These are phyloP conservation scores for Spiromastix sp. DNA, from an alignment of 2,329 filamentous ascomycete genomes.

Conservation along the genomic window DNA sequence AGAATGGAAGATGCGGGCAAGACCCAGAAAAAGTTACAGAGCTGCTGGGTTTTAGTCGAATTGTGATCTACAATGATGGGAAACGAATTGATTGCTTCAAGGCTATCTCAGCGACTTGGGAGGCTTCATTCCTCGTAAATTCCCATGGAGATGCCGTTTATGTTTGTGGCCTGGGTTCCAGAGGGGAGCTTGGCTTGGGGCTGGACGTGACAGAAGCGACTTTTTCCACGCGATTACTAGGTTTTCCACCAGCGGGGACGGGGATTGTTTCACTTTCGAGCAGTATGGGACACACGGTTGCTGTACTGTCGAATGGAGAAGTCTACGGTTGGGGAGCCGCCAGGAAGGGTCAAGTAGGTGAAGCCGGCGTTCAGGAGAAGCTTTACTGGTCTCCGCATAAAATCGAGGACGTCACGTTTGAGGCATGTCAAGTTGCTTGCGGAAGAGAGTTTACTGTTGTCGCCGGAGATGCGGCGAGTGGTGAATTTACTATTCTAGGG, in stretches of 20 bases:
- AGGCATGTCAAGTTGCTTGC: slow-evolving; percentile 58
- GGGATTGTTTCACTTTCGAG: slow-evolving; percentile 57
- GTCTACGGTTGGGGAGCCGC: slow-evolving; percentile 84
- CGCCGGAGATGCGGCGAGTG: slow-evolving; percentile 43
- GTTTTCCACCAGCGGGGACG: slow-evolving; percentile 54
- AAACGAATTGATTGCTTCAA: slow-evolving; percentile 23
- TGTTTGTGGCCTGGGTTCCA: slow-evolving; percentile 54
- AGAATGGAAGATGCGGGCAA: slow-evolving; percentile 34
- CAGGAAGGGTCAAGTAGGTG: slow-evolving; percentile 73
- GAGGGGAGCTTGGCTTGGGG: slow-evolving; percentile 63
- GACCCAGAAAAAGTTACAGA: slow-evolving; percentile 3
- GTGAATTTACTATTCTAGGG: slow-evolving; percentile 58
- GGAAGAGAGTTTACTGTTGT: slow-evolving; percentile 80
- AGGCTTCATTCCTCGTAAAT: slow-evolving; percentile 54
- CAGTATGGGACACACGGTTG: slow-evolving; percentile 68
- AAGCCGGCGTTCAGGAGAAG: slow-evolving; percentile 34
- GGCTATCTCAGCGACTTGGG: slow-evolving; percentile 66
- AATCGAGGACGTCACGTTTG: slow-evolving; percentile 50
- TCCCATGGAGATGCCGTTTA: slow-evolving; percentile 42
- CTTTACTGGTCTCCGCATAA: slow-evolving; percentile 51
- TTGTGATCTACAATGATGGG: slow-evolving; percentile 10
- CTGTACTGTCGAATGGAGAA: slow-evolving; percentile 61
- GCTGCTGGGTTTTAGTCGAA: slow-evolving; percentile 18
- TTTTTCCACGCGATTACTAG: slow-evolving; percentile 39
- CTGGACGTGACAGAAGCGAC: slow-evolving; percentile 15